Base-by-base conservation (phyloP, 352 stramenopile species). In the Phytophthora colocasiae region DNA sequence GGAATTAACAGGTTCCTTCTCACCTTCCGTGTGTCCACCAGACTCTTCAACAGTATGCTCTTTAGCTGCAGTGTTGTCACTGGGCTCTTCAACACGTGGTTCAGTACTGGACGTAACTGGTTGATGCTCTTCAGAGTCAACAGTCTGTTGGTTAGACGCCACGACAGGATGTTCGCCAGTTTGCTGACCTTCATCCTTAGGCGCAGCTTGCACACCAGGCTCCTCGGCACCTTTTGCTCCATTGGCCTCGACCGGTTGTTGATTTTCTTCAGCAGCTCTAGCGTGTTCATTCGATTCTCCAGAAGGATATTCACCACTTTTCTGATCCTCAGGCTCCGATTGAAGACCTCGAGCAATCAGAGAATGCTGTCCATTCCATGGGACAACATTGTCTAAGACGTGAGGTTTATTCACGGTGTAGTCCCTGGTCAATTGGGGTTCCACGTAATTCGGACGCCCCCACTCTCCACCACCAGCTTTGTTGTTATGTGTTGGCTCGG, bases 311-410 rank as follows among this genome's bases (percentile, higher is more conserved):
- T 36, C 31, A 36, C 31, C 31, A 36, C 7, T 36, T 17, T 12
- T 26, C 22, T 50, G 40, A 3, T 11, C 40, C 54, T 4, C 9
- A 14, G 44, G 43, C n/a, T 61, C 49, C n/a, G 49, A 29, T n/a
- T 66, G 58, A 17, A 66, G 22, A 29, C 38, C 40, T 61, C 58
- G 43, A 24, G 14, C 29, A 5, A 67, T 45, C 24, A 55, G 34
- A 12, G 40, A 40, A n/a, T 52, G 12, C 2, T 15, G 24, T 29
- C 36, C 26, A 22, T 11, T 49, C 58, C 49, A 61, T n/a, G 22
- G 58, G n/a, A 38, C 11, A 4, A 59, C 9, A 40, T 60, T 19
- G 12, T 14, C 31, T 38, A 66, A 54, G 15, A 41, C 14, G 14
- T 58, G 49, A 39, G 27, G 10, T 22, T 52, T 51, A 15, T 59